Base-by-base conservation (phyloP, 768 basidiomycete genomes). In the Mycena metata region DNA sequence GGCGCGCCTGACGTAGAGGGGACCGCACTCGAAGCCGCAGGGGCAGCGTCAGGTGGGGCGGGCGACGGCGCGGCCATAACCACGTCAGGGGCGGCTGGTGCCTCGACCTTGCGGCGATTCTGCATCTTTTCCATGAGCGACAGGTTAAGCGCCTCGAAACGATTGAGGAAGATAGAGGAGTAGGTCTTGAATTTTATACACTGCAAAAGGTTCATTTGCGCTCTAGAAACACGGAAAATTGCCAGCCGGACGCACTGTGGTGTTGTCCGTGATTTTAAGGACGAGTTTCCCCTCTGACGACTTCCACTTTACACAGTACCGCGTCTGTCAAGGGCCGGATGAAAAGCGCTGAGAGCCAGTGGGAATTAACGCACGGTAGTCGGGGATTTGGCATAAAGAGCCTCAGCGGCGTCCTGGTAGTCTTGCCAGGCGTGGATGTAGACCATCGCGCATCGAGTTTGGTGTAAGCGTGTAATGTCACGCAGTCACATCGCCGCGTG, bases 141-240 rank as follows among this genome's bases (percentile, higher is more conserved):
- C 47, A 93, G 86, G 76, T 97, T 98, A 68, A 99, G 86, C 9
- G 91, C 86, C 79, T 98, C 96, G 82, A 99, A 98, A 72, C 96
- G 93, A 85, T 98, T 98, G 70, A 99, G 90, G 81, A 95, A 95
- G 76, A 97, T 91, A 57, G 94, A 95, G 3, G 96, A 98, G 73
- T 91, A 90, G 2, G 96, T 97, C 80, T 96, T 96, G 85, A 97
- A 98, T 80, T 96, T 98, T 73, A 98, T 85, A 78, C 96, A 97
- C 97, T 99, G 77, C 8, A 51, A 60, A 26, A 46, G 19, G 50
- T 54, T 17, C 24, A 19, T 42, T 66, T 21, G 49, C 61, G 39
- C 11, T 19, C 23, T 16, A 56, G 24, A 66, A 35, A 57, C 39
- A 39, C 26, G 43, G 35, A 21, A n/a, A 58, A 16, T 45, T 39